Base-by-base conservation (phyloP, 2,329 filamentous ascomycete species). In the Colletotrichum lupini region DNA sequence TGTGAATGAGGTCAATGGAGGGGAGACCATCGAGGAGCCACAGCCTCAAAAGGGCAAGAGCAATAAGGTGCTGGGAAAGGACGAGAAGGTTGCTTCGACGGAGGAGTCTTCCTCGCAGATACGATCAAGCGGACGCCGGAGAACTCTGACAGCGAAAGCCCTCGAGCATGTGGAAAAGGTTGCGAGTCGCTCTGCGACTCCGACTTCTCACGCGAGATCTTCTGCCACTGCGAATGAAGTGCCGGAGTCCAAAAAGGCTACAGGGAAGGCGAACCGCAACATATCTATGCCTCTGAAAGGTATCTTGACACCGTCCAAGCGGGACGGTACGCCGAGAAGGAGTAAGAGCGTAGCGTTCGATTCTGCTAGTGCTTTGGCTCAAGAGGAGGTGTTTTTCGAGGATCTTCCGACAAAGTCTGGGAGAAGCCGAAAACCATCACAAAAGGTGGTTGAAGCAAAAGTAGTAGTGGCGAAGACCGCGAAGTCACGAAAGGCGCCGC, bases 271-370 rank as follows among this genome's bases (percentile, higher is more conserved):
- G 12, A 30, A 32, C 8, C 52, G 67, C n/a, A 74, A 32, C 5
- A 42, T 64, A 5, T 63, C 67, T 11, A 55, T 73, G 49, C 74
- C 79, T n/a, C 83, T 87, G 11, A 91, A 88, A 77, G 85, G 89
- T 8, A 92, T 92, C 68, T 78, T 91, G 55, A 87, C 88, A 3
- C 89, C 90, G 4, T 83, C 83, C 22, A 89, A 87, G 79, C 85
- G 84, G 72, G 80, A 79, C 52, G 60, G 73, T 24, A 65, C 71
- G 24, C 56, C 49, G 77, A 80, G 84, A 77, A 75, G 82, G 63
- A 84, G 81, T 16, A 92, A 92, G 79, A 91, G 81, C 75, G 90
- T 92, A 16, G 87, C 84, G 0, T 92, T 92, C 76, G 83, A 86
- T n/a, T 53, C 66, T 12, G 19, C 75, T 76, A 32, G 42, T 28